phyloP scores from a whole-genome alignment of 495 filamentous ascomycete genomes.

The Trichoderma reesei region DNA sequence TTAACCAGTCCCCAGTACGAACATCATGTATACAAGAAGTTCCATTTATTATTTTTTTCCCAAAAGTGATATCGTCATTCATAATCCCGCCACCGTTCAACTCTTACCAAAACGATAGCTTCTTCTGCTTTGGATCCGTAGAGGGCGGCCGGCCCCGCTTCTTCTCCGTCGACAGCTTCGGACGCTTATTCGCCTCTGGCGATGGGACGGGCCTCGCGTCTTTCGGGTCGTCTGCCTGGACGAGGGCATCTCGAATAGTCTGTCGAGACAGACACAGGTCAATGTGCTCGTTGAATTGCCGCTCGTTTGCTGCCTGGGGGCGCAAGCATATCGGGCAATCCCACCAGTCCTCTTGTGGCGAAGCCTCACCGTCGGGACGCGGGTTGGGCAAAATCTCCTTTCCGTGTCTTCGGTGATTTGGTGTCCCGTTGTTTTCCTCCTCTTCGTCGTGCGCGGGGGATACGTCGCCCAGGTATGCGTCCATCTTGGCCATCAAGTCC shows the following conservation, averaged over 20 bases:
- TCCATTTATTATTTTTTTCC: neutral
- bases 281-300: slow-evolving; percentile 82
- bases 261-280: slow-evolving; percentile 83
- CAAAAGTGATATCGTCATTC: neutral
- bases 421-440: neutral
- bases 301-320: slow-evolving; percentile 66
- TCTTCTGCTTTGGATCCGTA: slow-evolving; percentile 35
- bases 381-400: slow-evolving; percentile 43
- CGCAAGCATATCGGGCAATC: slow-evolving; percentile 76
- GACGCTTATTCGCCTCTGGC: slow-evolving; percentile 19
- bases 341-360: slow-evolving; percentile 48
- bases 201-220: slow-evolving; percentile 12
- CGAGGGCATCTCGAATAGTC: slow-evolving; percentile 67
- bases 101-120: slow-evolving; percentile 31
- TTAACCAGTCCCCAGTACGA: neutral
- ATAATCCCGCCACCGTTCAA: neutral
- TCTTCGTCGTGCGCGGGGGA: neutral
- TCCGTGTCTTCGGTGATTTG: slow-evolving; percentile 26
- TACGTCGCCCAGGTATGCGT: neutral
- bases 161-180: slow-evolving; percentile 24
- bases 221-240: slow-evolving; percentile 36
- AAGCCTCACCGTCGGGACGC: slow-evolving; percentile 19
- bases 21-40: neutral
- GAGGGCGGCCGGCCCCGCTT: slow-evolving; percentile 22
- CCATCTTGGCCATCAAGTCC: neutral